phyloP scores from a whole-genome alignment of 2,329 filamentous ascomycete genomes.

The Septoria petroselini region DNA sequence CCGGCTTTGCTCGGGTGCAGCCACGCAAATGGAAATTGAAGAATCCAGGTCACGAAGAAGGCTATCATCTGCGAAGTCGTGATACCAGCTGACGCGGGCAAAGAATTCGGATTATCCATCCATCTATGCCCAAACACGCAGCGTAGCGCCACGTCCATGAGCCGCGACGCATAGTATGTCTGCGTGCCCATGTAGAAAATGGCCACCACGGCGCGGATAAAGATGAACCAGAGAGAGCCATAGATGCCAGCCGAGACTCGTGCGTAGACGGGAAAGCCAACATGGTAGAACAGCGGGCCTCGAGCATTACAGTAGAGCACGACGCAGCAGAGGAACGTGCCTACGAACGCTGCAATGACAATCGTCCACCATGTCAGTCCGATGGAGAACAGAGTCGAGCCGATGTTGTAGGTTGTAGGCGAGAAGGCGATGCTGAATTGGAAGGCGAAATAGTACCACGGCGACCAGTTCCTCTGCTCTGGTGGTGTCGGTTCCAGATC shows the following conservation, averaged over 20 bases:
- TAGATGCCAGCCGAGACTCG: constrained; percentile 39
- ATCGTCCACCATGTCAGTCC: constrained; percentile 39
- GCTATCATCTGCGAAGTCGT: constrained; percentile 37
- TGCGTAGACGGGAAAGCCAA: constrained; percentile 40
- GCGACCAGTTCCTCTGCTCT: constrained; percentile 25
- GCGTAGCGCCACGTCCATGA: constrained; percentile 40
- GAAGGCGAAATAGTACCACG: constrained; percentile 37
- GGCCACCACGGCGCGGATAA: constrained; percentile 39
- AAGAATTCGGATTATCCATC: constrained; percentile 35
- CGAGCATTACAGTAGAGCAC: constrained; percentile 39
- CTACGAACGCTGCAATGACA: constrained; percentile 34
- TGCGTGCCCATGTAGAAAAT: constrained; percentile 43
- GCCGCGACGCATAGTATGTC: constrained; percentile 36
- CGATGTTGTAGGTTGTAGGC: constrained; percentile 39
- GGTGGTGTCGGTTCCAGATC: constrained; percentile 30
- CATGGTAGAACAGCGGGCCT: constrained; percentile 38
- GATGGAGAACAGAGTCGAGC: constrained; percentile 33
- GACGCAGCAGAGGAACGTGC: constrained; percentile 35
- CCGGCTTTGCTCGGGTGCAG: constrained; percentile 38
- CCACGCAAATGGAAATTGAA: constrained; percentile 37
- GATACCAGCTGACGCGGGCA: constrained; percentile 34
- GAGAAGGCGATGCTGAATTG: constrained; percentile 39
- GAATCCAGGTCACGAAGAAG: constrained; percentile 33
- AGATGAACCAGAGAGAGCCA: constrained; percentile 43
- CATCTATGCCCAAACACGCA: constrained; percentile 42